Evolutionary conservation across 1,284 basidiomycete species (phyloP), one percentile per base, ranked within the genome.

Genomic region (Ceratorhiza oryzae-sativae): DNA sequence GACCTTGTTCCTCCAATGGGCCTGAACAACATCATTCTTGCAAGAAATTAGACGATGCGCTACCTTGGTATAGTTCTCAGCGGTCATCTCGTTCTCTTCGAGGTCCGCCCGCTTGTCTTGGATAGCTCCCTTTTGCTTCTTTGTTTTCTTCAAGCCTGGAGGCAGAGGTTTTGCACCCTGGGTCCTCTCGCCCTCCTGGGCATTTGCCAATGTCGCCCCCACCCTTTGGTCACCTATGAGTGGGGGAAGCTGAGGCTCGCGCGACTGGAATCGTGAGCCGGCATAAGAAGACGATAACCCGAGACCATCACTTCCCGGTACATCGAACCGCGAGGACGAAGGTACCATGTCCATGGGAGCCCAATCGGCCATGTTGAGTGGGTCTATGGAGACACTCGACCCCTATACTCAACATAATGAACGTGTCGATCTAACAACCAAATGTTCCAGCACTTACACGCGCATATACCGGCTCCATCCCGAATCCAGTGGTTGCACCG

Each of bases 31-130:
- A n/a, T 41, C 25, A 15, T 20, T 15, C 23, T 34, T 25, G 8
- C 18, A 45, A n/a, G 9, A 46, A 42, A 36, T 56, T n/a, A n/a
- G 36, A n/a, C n/a, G n/a, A n/a, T n/a, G n/a, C n/a, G n/a, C n/a
- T 48, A 68, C 65, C 27, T 68, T 82, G 20, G 90, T 76, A 77
- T 93, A 93, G 75, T 87, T 82, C 27, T 85, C 82, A 72, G 83
- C 80, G 82, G 88, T 90, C 46, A 93, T 80, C 80, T 93, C 91
- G 15, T 90, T 88, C 72, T 93, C 90, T 2, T 90, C 90, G 32
- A 93, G 80, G 77, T 93, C 91, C 4, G 87, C 93, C 73, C 89
- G 84, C 5, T 82, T 79, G 79, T 93, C 92, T 4, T 93, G 72
- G 1, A 83, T 75, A 9, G 82, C 65, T 36, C 80, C 75, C 10